Conservation (phyloP, 306 rosid genomes). For the Rosa multiflora region DNA sequence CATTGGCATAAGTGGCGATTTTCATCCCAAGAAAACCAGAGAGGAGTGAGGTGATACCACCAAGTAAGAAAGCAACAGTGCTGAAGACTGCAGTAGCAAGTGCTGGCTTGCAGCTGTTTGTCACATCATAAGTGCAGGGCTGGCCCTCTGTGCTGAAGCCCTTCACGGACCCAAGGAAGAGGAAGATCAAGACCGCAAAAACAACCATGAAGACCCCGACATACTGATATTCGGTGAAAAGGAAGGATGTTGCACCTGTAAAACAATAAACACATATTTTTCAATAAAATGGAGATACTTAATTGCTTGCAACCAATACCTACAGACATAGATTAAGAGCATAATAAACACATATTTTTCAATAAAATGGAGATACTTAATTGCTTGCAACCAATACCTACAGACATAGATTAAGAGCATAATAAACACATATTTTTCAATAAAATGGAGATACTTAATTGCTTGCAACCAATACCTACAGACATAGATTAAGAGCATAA, state of each 20-base stretch:
- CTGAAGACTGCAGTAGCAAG: conserved; percentile 81
- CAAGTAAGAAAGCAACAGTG: conserved; percentile 64
- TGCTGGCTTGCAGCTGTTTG: conserved; percentile 67
- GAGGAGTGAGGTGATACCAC: conserved; percentile 62
- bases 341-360: too few species aligned
- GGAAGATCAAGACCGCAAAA: conserved; percentile 70
- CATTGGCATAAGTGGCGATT: conserved; percentile 81
- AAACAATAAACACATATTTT: conserved; percentile 5
- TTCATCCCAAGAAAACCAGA: conserved; percentile 86
- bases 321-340: too few species aligned
- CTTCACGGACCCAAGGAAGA: conserved; percentile 78
- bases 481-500: too few species aligned
- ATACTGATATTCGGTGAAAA: conserved; percentile 70
- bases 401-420: too few species aligned
- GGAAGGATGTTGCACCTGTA: conserved; percentile 74
- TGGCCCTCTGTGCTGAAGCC: conserved; percentile 71
- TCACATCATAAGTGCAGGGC: conserved; percentile 58
- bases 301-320: too few species aligned
- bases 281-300: neutral
- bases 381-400: too few species aligned
- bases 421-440: too few species aligned
- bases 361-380: too few species aligned
- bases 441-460: too few species aligned
- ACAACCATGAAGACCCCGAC: conserved; percentile 75
- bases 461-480: too few species aligned